Percentiles rank a stretch among this genome's conserved stretches.
phyloP scores from a whole-genome alignment of 1,284 basidiomycete genomes.

The Leccinum variabile region DNA sequence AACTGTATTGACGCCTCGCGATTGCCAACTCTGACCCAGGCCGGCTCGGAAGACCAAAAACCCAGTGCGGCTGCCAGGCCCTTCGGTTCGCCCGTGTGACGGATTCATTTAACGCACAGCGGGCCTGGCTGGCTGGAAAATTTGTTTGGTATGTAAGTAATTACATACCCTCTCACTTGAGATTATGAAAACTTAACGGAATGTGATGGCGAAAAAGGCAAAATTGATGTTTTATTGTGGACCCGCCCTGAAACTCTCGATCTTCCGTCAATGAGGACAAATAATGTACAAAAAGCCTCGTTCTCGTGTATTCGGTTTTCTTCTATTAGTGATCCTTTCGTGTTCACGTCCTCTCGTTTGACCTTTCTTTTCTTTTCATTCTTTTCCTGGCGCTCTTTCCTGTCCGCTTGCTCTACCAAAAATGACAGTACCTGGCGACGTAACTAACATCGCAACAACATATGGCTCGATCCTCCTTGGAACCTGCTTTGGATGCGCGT shows the following conservation, averaged over 20 bases:
- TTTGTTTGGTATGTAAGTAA: background rate
- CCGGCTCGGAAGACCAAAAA: background rate
- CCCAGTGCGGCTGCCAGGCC: background rate
- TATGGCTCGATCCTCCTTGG: constrained; percentile 35
- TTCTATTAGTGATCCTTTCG: constrained; percentile 25
- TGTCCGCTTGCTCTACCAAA: background rate
- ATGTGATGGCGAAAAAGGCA: constrained; percentile 14
- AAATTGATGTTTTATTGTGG: constrained; percentile 11
- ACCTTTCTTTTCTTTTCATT: background rate
- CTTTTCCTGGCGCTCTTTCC: background rate
- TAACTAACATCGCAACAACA: constrained; percentile 32
- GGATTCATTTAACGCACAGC: background rate
- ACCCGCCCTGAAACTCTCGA: constrained; percentile 20
- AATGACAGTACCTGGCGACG: constrained; percentile 34
- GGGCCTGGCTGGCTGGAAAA: background rate
- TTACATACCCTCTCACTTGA: background rate
- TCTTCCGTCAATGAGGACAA: constrained; percentile 34
- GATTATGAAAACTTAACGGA: constrained; percentile 22
- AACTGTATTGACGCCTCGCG: background rate
- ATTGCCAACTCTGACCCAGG: background rate
- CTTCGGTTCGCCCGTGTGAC: constrained; percentile 7
- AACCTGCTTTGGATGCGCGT: constrained; percentile 34
- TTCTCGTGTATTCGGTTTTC: background rate
- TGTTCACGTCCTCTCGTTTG: constrained; percentile 33
- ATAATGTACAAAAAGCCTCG: constrained; percentile 34